phyloP scores from a whole-genome alignment of 2,329 filamentous ascomycete genomes.

The Tympanopsis confertula region DNA sequence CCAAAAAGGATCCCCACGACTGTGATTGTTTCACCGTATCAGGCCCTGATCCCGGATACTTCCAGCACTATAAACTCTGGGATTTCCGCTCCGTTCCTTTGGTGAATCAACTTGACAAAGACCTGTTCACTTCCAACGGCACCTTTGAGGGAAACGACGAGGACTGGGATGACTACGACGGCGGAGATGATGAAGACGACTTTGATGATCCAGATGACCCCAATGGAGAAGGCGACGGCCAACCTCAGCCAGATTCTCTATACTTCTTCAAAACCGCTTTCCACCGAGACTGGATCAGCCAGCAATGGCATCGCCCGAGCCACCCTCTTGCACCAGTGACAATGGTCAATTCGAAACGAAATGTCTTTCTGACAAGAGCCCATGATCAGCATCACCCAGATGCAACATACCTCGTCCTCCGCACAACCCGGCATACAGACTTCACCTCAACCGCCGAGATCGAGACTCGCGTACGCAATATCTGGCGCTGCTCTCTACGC shows the following conservation, averaged over 20 bases:
- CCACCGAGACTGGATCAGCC: not conserved
- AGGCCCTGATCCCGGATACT: not conserved
- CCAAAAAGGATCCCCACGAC: too few relatives aligned
- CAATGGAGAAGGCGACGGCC: too few relatives aligned
- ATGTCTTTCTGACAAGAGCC: not conserved
- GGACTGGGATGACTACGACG: not conserved
- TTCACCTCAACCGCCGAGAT: not conserved
- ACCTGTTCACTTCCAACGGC: not conserved
- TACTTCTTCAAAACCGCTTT: too few relatives aligned
- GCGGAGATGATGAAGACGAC: not conserved
- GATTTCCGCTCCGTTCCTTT: not conserved
- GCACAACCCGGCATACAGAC: not conserved
- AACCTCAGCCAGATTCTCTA: too few relatives aligned
- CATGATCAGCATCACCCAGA: not conserved
- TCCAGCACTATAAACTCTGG: not conserved
- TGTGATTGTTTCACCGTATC: slow-evolving; percentile 1
- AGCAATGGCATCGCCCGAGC: not conserved
- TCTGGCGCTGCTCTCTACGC: not conserved
- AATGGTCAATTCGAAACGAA: not conserved
- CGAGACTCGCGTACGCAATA: not conserved
- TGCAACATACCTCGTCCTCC: not conserved
- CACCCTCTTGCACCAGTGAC: not conserved
- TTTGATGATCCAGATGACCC: too few relatives aligned
- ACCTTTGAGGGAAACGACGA: not conserved
- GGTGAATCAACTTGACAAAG: too few relatives aligned